A percentile compares a stretch with the other conserved stretches of the same genome.
Conservation (phyloP, 2,329 filamentous ascomycete genomes). For the Trichophaea hybrida region DNA sequence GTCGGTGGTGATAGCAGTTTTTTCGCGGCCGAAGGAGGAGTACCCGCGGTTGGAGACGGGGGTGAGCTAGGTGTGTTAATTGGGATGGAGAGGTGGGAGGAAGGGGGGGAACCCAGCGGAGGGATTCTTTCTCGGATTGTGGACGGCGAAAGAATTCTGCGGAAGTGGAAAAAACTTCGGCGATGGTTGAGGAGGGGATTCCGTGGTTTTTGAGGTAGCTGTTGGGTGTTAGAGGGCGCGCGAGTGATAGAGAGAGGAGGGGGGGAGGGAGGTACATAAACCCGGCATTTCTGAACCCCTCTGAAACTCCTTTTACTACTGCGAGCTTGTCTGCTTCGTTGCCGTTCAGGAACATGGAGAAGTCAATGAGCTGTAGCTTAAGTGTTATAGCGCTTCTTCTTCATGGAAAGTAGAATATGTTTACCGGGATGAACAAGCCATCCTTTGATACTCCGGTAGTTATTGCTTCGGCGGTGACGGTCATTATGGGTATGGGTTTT, state of each 20-base stretch:
- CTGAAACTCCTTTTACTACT: slow-evolving; percentile 57
- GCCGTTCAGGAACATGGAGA: slow-evolving; percentile 55
- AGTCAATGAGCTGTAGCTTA: slow-evolving; percentile 52
- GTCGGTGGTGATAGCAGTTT: slow-evolving; percentile 47
- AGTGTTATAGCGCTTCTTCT: slow-evolving; percentile 1
- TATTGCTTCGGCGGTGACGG: background rate
- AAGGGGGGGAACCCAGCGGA: slow-evolving; percentile 41
- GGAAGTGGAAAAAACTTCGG: slow-evolving; percentile 50
- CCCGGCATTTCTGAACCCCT: slow-evolving; percentile 70
- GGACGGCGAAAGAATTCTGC: slow-evolving; percentile 56
- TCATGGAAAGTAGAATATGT: slow-evolving; percentile 16
- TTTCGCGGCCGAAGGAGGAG: slow-evolving; percentile 55
- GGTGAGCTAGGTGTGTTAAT: slow-evolving; percentile 35
- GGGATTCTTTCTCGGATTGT: slow-evolving; percentile 45
- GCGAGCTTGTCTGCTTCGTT: slow-evolving; percentile 44
- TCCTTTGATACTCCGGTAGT: slow-evolving; percentile 28
- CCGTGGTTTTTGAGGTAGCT: slow-evolving; percentile 65
- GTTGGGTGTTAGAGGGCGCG: background rate
- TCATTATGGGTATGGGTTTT: background rate
- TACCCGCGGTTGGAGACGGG: slow-evolving; percentile 62
- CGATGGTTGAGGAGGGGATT: slow-evolving; percentile 46
- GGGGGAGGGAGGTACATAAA: slow-evolving; percentile 43
- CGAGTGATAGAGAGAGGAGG: background rate
- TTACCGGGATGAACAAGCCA: slow-evolving; percentile 43
- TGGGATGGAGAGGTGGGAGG: background rate